A percentile compares a stretch with the other conserved stretches of the same genome.
phyloP scores from a whole-genome alignment of 306 rosid genomes.

The Hippophae rhamnoides region DNA sequence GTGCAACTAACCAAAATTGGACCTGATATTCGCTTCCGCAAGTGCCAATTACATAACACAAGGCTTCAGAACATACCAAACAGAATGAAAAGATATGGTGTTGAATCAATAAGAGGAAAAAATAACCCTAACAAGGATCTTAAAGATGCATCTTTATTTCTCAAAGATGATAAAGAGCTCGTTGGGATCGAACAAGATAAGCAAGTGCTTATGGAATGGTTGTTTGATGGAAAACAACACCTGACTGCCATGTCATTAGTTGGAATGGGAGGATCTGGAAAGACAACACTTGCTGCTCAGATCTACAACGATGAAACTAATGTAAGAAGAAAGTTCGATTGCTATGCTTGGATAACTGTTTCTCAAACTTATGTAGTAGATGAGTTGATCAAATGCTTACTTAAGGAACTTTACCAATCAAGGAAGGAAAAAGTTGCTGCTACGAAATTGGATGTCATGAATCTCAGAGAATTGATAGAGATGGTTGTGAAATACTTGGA shows the following conservation, averaged over 20 bases:
- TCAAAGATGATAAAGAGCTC: constrained; percentile 7
- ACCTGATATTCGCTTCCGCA: too few species aligned
- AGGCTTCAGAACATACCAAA: neutral
- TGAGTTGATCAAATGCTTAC: constrained; percentile 5
- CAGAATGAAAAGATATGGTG: neutral
- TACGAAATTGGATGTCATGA: constrained; percentile 2
- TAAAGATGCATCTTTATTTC: constrained; percentile 1
- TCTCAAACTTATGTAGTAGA: constrained; percentile 11
- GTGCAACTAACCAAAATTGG: too few species aligned
- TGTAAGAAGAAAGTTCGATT: constrained; percentile 2
- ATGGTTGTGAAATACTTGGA: constrained; percentile 2
- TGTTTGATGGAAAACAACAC: neutral
- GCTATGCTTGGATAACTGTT: constrained; percentile 20
- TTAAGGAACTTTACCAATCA: constrained; percentile 1
- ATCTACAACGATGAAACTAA: too few species aligned
- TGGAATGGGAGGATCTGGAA: constrained; percentile 9
- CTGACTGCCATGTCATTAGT: constrained; percentile 4
- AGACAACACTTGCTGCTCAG: constrained; percentile 5
- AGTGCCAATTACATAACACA: too few species aligned
- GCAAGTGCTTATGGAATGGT: neutral
- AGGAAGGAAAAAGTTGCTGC: neutral
- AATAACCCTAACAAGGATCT: neutral
- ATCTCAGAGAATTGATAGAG: constrained; percentile 7
- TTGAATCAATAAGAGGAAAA: neutral
- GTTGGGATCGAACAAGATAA: constrained; percentile 6